A percentile compares a stretch with the other conserved stretches of the same genome.
Conservation (phyloP, 1,284 basidiomycete species). For the Melampsora americana region DNA sequence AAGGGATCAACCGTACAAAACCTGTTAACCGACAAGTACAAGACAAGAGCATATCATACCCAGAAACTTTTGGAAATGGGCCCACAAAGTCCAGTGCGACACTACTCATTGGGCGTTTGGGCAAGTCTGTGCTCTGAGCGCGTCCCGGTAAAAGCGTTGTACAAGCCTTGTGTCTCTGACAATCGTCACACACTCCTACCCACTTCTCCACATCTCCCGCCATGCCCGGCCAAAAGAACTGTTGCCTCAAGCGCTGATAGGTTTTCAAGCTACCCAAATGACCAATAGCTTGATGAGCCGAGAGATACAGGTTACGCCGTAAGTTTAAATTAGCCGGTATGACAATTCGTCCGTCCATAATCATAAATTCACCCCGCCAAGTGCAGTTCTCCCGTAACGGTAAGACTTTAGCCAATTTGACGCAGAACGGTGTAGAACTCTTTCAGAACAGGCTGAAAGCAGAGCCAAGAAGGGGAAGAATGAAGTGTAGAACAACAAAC, state of each 20-base stretch:
- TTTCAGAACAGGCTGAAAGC: too few species aligned
- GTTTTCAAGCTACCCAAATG: neutral
- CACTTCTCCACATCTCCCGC: neutral
- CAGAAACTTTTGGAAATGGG: neutral
- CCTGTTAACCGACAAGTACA: neutral
- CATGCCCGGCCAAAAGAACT: neutral
- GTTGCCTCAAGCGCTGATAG: neutral
- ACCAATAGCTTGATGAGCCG: neutral
- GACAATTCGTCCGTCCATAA: neutral
- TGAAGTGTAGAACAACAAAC: too few species aligned
- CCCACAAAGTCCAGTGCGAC: neutral
- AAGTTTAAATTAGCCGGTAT: neutral
- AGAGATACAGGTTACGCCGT: neutral
- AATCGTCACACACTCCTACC: neutral
- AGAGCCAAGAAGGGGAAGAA: too few species aligned
- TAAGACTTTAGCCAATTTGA: neutral
- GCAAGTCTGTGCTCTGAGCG: neutral
- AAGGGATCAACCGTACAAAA: neutral
- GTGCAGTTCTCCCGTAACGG: neutral
- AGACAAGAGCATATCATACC: neutral
- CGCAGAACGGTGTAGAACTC: conserved; percentile 13
- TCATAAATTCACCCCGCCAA: neutral
- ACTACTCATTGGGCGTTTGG: neutral
- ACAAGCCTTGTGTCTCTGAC: neutral
- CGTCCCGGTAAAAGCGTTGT: neutral